Base-by-base conservation (phyloP, 345 rosid species). In the Chamaenerion angustifolium region DNA sequence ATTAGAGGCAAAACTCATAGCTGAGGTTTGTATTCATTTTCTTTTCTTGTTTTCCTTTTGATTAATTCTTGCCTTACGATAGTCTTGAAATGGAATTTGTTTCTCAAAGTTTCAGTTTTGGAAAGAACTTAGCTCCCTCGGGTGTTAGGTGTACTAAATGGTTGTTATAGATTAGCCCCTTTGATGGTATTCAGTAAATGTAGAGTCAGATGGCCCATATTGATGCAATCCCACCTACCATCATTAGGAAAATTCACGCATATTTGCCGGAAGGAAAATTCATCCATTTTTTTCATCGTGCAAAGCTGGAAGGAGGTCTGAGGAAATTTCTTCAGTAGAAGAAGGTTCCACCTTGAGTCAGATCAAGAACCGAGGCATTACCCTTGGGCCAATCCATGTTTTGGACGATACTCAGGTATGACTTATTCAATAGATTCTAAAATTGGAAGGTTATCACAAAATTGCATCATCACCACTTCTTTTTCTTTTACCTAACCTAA, bases 341-440 rank as follows among this genome's bases (percentile, higher is more conserved):
- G 61, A 48, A 48, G 55, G 64, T 52, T 16, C 46, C 14, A 13
- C 54, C 64, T 60, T 46, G 45, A 63, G 52, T 37, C 64, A 44
- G 58, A 61, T 47, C 66, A 81, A 67, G 45, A 59, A 60, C 31
- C 51, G 47, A 68, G 31, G 27, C 31, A 47, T 40, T 61, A 56
- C 67, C 31, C 45, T 77, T 3, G 85, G 95, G 51, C 98, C 98
- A 58, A 77, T 92, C 56, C 98, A 92, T 61, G 86, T 92, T 17
- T 82, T 84, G 71, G 98, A 87, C 40, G 80, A 63, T 61, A 60
- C 45, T 48, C 70, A 62, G 94, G 96, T 83, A 71, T 56, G 63
- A 2, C 49, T 48, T 45, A 16, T 27, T 43, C 47, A 15, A 17
- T 48, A 37, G 8, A 31, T 31, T 8, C 8, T 31, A 31, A 31